Evolutionary conservation across 768 basidiomycete genomes (phyloP), one percentile per base, ranked within the genome.

Genomic region (Dendrothele bispora): DNA sequence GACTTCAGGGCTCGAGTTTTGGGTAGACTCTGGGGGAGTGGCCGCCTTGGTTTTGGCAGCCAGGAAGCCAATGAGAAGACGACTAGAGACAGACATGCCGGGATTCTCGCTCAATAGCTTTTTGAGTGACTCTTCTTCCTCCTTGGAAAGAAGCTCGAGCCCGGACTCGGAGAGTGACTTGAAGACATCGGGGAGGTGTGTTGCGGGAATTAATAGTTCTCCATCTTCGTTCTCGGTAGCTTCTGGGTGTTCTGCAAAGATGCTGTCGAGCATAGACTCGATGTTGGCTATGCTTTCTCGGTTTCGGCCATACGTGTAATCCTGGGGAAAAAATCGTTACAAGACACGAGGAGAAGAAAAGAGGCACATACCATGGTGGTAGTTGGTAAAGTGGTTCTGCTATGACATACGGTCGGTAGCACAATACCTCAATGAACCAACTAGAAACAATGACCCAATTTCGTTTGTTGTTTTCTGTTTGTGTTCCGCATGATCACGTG

Each of bases 281-380:
- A 91, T 83, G 67, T 84, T 82, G 44, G 73, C 75, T 37, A 88
- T 74, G 34, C 86, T 88, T 61, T 88, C 80, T 61, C 85, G 77
- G 66, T 77, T 80, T 51, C 88, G 75, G 46, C 84, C 85, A 54
- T 74, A 71, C 4, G n/a, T 46, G 32, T 55, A 37, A 18, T 55
- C 36, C 38, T 39, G 18, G 12, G 8, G n/a, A 39, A 20, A 8
- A 39, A 15, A 5, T 27, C 18, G 21, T n/a, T 39, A 25, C 22
- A 14, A 32, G 27, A 24, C 2, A 21, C 3, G 20, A 18, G 14
- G n/a, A 21, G 12, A 10, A 24, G 25, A 12, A 22, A 42, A 20
- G 21, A 3, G 6, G 25, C 14, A 50, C 27, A 45, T 18, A 50
- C 49, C 49, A 50, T 49, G 25, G 30, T 43, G 30, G 45, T 44